A percentile compares a stretch with the other conserved stretches of the same genome.
Conservation (phyloP, 768 basidiomycete species). For the Podaxis mareebaensis region DNA sequence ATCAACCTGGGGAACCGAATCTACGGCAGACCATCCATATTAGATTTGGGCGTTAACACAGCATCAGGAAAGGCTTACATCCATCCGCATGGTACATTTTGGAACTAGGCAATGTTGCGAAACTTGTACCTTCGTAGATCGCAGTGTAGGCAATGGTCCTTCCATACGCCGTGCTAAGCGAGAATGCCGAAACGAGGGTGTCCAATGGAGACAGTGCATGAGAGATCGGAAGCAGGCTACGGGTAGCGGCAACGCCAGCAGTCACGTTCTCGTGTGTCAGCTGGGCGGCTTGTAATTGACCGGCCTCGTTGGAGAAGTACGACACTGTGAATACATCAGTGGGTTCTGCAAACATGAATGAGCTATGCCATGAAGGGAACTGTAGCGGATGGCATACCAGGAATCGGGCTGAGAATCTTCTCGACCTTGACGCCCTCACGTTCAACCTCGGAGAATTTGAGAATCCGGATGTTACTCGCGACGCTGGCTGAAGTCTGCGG, state of each 20-base stretch:
- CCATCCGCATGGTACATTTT: constrained; percentile 48
- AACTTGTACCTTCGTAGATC: constrained; percentile 72
- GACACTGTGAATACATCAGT: constrained; percentile 68
- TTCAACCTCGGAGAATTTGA: constrained; percentile 72
- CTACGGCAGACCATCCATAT: background rate
- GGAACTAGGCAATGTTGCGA: constrained; percentile 63
- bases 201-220: constrained; percentile 70
- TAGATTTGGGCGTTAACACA: background rate
- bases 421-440: constrained; percentile 57
- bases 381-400: constrained; percentile 43
- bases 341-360: constrained; percentile 41
- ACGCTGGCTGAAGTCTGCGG: constrained; percentile 45
- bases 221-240: constrained; percentile 73
- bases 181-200: constrained; percentile 73
- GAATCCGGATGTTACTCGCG: constrained; percentile 53
- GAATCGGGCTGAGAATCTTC: constrained; percentile 43
- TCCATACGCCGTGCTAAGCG: constrained; percentile 76
- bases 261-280: constrained; percentile 86
- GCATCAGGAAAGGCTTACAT: constrained; percentile 30
- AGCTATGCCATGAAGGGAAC: constrained; percentile 1
- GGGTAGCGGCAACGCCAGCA: constrained; percentile 82
- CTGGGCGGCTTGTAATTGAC: constrained; percentile 59
- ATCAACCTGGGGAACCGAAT: constrained; percentile 26
- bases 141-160: constrained; percentile 79
- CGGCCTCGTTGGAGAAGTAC: constrained; percentile 55